phyloP scores from a whole-genome alignment of 139 green algal genomes.

The Mesostigma viride region DNA sequence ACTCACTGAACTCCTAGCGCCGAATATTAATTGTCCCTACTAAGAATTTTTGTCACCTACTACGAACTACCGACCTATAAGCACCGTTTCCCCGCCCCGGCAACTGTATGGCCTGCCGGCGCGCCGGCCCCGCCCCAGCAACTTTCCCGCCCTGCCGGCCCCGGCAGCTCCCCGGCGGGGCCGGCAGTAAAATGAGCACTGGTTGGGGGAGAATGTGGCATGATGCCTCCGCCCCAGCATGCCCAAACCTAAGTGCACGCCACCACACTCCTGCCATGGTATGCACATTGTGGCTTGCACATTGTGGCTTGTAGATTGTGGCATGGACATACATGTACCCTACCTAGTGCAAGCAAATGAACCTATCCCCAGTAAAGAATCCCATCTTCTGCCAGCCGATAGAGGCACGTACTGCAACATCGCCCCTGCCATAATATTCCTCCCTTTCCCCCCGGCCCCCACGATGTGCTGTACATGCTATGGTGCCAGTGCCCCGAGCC shows the following conservation, averaged over 20 bases:
- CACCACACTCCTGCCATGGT: background rate
- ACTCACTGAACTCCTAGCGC: no score
- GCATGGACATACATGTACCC: background rate
- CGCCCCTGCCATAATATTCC: background rate
- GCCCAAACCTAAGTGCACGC: background rate
- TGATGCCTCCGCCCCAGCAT: no score
- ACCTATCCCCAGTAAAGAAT: background rate
- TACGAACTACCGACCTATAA: no score
- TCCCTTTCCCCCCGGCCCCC: background rate
- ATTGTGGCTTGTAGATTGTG: background rate
- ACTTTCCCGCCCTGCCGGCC: no score
- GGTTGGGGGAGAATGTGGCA: no score
- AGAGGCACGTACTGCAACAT: constrained; percentile 29
- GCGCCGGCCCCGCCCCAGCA: no score
- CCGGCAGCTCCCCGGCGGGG: no score
- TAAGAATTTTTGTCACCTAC: no score
- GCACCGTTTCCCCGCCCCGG: no score
- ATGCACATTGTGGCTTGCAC: background rate
- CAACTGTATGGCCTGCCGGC: no score
- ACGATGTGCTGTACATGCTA: background rate
- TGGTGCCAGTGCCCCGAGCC: background rate
- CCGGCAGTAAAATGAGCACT: no score
- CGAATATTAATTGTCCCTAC: no score
- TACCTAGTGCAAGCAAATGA: background rate
- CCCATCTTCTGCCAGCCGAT: background rate